Percentiles rank a stretch among this genome's conserved stretches.
phyloP scores from a whole-genome alignment of 1,284 basidiomycete species.

The Rhodotorula sp. region DNA sequence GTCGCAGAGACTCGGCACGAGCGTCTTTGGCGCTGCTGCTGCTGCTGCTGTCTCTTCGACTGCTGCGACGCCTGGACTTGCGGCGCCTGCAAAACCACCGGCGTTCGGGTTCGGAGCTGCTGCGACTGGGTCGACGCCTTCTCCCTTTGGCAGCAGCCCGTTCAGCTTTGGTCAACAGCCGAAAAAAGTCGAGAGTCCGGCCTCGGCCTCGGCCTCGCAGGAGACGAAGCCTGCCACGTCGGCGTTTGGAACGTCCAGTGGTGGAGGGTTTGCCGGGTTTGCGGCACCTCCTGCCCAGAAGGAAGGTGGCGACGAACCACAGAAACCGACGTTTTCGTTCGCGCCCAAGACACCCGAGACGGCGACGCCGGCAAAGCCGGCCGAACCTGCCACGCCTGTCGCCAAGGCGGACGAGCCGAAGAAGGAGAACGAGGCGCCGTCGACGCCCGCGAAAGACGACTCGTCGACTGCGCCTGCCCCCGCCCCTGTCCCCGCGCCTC shows the following conservation, averaged over 20 bases:
- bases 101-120: conserved; percentile 20
- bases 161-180: not conserved
- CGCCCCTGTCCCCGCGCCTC: not conserved
- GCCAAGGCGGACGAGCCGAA: not conserved
- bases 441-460: not conserved
- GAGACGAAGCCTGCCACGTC: not conserved
- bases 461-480: not conserved
- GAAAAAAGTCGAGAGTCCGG: not conserved
- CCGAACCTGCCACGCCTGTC: not conserved
- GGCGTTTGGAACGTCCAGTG: conserved; percentile 12
- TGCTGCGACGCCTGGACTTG: not conserved
- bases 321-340: conserved; percentile 15
- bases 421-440: not conserved
- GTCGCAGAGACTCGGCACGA: not conserved
- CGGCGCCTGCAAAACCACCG: not conserved
- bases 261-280: conserved; percentile 3
- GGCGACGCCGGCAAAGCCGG: not conserved
- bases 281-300: not conserved
- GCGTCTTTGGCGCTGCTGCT: conserved; percentile 12
- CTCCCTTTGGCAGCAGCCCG: not conserved
- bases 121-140: not conserved
- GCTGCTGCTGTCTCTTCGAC: not conserved
- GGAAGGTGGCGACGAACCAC: not conserved
- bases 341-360: conserved; percentile 5
- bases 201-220: not conserved